Base-by-base conservation (phyloP, 495 filamentous ascomycete species). In the Pyrenopolyporus hunteri region DNA sequence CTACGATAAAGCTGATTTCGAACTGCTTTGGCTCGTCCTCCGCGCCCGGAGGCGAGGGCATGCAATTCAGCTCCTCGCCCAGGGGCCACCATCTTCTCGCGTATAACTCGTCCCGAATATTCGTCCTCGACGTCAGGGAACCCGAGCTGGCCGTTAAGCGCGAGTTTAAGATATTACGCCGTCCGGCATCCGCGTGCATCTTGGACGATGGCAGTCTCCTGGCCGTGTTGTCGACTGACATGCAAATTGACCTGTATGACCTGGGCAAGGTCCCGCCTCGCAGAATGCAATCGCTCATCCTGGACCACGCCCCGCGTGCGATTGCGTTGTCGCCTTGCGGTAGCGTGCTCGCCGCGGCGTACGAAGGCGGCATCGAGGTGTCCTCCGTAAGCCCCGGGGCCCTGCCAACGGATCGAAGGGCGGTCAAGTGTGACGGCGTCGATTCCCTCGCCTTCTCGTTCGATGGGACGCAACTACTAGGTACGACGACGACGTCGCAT, bases 321-420 rank as follows among this genome's bases (percentile, higher is more conserved):
- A 87, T 97, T 57, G 85, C 87, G 6, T 77, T 97, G 19, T 92
- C 91, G 1, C 92, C 92, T 1, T 87, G 85, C 43, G 92, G 91
- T 16, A 82, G 85, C 36, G 89, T 96, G 14, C 77, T 96, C 55
- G 92, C 91, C 17, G 86, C 91, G n/a, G 91, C 90, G 8, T 96
- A 90, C 75, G 85, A 90, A 63, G 89, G 89, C 25, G 89, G 88
- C 10, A 92, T 97, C 56, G 92, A 96, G 66, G 89, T 97, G 1
- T 85, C 92, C 40, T 87, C 91, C 4, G 73, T 96, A 14, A 85
- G 83, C 29, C 77, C 85, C 7, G 81, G 77, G 29, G 85, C 83
- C 6, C 62, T 87, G 13, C 77, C 83, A 14, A 89, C 87, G 3
- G 85, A 92, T 56, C 77, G 89, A 57, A 82, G 92, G 63, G 85